phyloP scores from a whole-genome alignment of 345 rosid genomes.

The Hypericum androsaemum region DNA sequence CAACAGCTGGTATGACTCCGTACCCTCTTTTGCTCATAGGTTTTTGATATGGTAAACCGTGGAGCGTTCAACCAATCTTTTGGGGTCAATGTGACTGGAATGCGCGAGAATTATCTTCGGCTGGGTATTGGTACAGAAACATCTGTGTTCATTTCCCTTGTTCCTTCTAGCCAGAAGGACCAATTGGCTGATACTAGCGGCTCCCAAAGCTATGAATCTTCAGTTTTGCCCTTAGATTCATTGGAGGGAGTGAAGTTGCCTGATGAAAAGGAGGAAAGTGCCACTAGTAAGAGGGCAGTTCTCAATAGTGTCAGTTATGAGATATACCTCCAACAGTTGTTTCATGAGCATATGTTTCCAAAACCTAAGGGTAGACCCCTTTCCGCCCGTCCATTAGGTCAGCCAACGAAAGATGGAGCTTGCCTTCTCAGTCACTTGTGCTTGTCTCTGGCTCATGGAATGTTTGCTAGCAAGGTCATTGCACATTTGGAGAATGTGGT shows the following conservation, averaged over 20 bases:
- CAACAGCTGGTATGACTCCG: neutral
- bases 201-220: slow-evolving; percentile 29
- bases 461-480: slow-evolving; percentile 64
- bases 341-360: slow-evolving; percentile 53
- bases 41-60: slow-evolving; percentile 69
- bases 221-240: slow-evolving; percentile 31
- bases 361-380: slow-evolving; percentile 41
- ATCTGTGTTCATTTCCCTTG: slow-evolving; percentile 60
- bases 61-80: slow-evolving; percentile 67
- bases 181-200: slow-evolving; percentile 24
- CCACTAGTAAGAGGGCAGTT: slow-evolving; percentile 33
- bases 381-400: slow-evolving; percentile 35
- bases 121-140: slow-evolving; percentile 64
- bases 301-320: slow-evolving; percentile 54
- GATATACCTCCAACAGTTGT: slow-evolving; percentile 71
- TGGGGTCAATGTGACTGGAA: slow-evolving; percentile 72
- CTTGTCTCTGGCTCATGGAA: slow-evolving; percentile 78
- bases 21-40: slow-evolving; percentile 37
- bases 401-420: slow-evolving; percentile 36
- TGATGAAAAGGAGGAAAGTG: slow-evolving; percentile 25
- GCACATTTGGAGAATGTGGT: slow-evolving; percentile 76
- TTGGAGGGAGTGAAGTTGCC: slow-evolving; percentile 33
- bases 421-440: slow-evolving; percentile 83
- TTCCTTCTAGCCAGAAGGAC: slow-evolving; percentile 35
- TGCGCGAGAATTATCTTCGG: slow-evolving; percentile 69